Base-by-base conservation (phyloP, 768 basidiomycete species). In the Cubamyces lactineus region DNA sequence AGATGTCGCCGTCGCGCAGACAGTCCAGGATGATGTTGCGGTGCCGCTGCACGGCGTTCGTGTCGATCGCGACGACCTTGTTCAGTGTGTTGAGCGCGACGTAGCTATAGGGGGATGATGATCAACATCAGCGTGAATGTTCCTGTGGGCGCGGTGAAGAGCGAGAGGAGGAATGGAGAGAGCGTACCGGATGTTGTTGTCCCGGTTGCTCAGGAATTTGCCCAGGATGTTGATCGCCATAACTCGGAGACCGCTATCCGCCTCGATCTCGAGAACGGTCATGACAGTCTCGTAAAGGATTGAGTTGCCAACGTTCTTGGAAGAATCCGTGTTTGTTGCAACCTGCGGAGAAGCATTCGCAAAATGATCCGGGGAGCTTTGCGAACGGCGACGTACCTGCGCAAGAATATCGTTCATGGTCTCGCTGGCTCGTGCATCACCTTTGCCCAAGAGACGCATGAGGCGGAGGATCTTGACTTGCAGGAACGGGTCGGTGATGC, bases 181-280 rank as follows among this genome's bases (percentile, higher is more conserved):
- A 50, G 74, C 82, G 50, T 72, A 96, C 96, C 96, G 88, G 68
- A 99, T 98, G 72, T 98, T 99, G 77, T 99, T 99, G 72, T 99
- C 97, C 38, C 93, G 84, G 76, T 99, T 99, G 72, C 92, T 89
- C 72, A 99, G 79, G 79, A 98, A 98, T 76, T 98, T 98, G 57
- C 97, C 97, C 38, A 99, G 83, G 59, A 98, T 98, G 73, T 99
- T 99, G 75, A 99, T 99, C 0, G 97, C 97, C 97, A 99, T 98
- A 47, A 98, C 96, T 1, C 97, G 88, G 21, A 99, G 78, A 19
- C 95, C 94, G 43, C 86, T 90, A 72, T 99, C 97, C 12, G 97
- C 96, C 70, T 99, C 95, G 63, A 98, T 98, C 67, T 99, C 96
- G 49, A 99, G 81, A 17, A 99, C 89, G 1, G 96, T 94, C 65